Evolutionary conservation across 306 rosid genomes (phyloP).

Genomic region (Alnus glutinosa): DNA sequence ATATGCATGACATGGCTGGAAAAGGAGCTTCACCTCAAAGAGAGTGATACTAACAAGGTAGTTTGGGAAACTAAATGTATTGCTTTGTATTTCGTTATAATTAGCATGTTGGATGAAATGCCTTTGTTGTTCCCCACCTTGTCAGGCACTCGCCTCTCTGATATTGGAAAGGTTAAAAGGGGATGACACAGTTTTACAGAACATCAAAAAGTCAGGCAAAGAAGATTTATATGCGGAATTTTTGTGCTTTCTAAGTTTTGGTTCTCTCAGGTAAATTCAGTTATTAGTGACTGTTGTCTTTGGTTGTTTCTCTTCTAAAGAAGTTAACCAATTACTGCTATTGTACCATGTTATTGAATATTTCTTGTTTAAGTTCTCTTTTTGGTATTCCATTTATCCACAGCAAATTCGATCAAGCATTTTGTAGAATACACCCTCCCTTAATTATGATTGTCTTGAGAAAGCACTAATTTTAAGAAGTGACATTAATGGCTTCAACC

Average conservation of each 20-base stretch:
- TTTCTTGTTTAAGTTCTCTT: not conserved
- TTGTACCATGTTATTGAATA: slow-evolving; percentile 10
- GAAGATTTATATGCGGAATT: slow-evolving; percentile 83
- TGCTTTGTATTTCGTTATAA: slow-evolving; percentile 10
- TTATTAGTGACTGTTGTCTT: slow-evolving; percentile 6
- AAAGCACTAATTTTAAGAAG: not conserved
- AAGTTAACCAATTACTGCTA: not conserved
- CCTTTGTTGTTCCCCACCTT: slow-evolving; percentile 22
- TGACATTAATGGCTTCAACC: not conserved
- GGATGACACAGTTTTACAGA: slow-evolving; percentile 55
- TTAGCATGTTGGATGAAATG: slow-evolving; percentile 24
- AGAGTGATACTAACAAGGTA: slow-evolving; percentile 56
- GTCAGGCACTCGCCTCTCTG: slow-evolving; percentile 58
- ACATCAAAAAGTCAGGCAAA: slow-evolving; percentile 85
- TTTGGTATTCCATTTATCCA: not conserved
- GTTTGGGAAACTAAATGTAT: slow-evolving; percentile 23
- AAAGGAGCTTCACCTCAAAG: slow-evolving; percentile 56
- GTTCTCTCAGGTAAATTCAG: slow-evolving; percentile 66
- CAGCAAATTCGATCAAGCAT: not conserved
- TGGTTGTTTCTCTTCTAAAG: slow-evolving; percentile 13
- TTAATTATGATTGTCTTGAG: not conserved
- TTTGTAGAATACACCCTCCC: not conserved
- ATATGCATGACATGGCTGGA: slow-evolving; percentile 76
- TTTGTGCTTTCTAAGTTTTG: slow-evolving; percentile 72
- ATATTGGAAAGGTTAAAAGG: slow-evolving; percentile 63